Conservation (phyloP, 805 yeast genomes). For the Candida boidinii region DNA sequence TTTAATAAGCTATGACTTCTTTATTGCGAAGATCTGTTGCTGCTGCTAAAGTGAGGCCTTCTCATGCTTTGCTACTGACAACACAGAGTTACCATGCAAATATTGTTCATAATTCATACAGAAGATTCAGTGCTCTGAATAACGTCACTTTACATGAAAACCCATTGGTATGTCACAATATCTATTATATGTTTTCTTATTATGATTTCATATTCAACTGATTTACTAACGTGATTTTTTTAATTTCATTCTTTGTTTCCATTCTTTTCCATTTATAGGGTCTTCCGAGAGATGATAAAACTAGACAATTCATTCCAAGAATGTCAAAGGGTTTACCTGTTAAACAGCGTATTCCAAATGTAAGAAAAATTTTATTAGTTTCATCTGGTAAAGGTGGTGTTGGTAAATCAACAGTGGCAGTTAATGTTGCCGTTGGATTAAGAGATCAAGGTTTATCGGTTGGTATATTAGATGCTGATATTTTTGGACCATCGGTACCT, state of each 20-base stretch:
- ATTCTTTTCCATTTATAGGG: too few species aligned
- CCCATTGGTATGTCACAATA: conserved; percentile 38
- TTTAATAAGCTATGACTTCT: too few species aligned
- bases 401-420: conserved; percentile 69
- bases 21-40: too few species aligned
- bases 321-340: conserved; percentile 49
- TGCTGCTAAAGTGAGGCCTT: too few species aligned
- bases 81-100: too few species aligned
- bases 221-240: not conserved
- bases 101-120: too few species aligned
- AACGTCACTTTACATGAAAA: conserved; percentile 32
- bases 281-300: conserved; percentile 28
- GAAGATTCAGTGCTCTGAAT: too few species aligned
- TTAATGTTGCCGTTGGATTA: conserved; percentile 60
- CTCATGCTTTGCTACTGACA: too few species aligned
- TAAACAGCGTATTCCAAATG: conserved; percentile 49
- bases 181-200: conserved; percentile 8
- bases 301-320: conserved; percentile 27
- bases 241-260: not conserved
- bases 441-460: conserved; percentile 43
- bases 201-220: not conserved
- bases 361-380: conserved; percentile 52
- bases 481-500: conserved; percentile 83
- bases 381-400: conserved; percentile 80
- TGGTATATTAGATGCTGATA: conserved; percentile 72